Conservation (phyloP, 306 rosid genomes). For the Gleditsia sinensis region DNA sequence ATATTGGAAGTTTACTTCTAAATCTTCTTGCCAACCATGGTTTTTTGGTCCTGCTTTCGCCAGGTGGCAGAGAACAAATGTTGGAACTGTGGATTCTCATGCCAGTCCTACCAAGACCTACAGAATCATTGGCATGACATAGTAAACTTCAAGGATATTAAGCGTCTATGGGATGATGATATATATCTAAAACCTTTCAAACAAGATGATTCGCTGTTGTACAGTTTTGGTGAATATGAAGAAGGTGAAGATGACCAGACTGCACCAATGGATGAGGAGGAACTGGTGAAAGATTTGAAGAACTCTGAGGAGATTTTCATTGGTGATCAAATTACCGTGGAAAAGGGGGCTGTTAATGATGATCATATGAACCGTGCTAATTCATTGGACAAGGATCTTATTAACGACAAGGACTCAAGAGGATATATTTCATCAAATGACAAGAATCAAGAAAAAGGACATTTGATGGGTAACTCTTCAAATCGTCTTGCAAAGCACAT, state of each 20-base stretch:
- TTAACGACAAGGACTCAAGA: slow-evolving; percentile 41
- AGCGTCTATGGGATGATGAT: slow-evolving; percentile 64
- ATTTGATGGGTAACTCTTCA: slow-evolving; percentile 43
- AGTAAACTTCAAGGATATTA: slow-evolving; percentile 40
- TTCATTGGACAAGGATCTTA: slow-evolving; percentile 41
- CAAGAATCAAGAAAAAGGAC: slow-evolving; percentile 36
- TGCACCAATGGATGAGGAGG: slow-evolving; percentile 45
- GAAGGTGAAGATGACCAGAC: slow-evolving; percentile 62
- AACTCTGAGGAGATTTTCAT: slow-evolving; percentile 40
- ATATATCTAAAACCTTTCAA: slow-evolving; percentile 75
- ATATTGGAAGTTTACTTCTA: neutral
- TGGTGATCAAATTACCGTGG: slow-evolving; percentile 33
- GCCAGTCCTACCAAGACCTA: slow-evolving; percentile 54
- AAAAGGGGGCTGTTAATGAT: slow-evolving; percentile 33
- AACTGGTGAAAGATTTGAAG: slow-evolving; percentile 51
- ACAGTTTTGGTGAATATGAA: slow-evolving; percentile 75
- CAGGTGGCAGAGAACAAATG: slow-evolving; percentile 78
- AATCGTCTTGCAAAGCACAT: slow-evolving; percentile 55
- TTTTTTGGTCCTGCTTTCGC: neutral
- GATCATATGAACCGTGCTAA: slow-evolving; percentile 36
- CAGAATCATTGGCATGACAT: slow-evolving; percentile 74
- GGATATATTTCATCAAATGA: slow-evolving; percentile 38
- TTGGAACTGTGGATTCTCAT: slow-evolving; percentile 79
- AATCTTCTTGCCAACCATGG: neutral
- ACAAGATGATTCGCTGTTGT: slow-evolving; percentile 74